Conservation (phyloP, 2,329 filamentous ascomycete species). For the Thelonectria rubi region DNA sequence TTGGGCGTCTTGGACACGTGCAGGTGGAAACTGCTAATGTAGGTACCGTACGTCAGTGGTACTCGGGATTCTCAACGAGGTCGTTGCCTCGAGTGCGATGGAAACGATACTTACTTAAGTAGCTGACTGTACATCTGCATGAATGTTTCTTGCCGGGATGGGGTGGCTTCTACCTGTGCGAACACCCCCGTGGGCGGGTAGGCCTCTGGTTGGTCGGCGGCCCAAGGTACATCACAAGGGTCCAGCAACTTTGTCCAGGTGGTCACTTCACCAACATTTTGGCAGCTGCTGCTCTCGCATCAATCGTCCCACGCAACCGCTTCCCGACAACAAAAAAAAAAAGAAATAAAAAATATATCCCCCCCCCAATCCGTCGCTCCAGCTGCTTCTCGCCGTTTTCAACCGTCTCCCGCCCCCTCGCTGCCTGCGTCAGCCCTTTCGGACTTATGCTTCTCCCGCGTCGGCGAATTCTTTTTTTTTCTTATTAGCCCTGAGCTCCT, state of each 20-base stretch:
- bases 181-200: constrained; percentile 20
- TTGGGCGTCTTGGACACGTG: not conserved
- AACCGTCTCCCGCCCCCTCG: constrained; percentile 1
- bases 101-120: not conserved
- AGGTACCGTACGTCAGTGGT: constrained; percentile 10
- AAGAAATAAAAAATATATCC: not conserved
- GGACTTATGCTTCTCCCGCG: constrained; percentile 24
- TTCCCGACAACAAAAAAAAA: constrained; percentile 4
- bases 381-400: not conserved
- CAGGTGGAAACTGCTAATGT: constrained; percentile 8
- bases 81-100: not conserved
- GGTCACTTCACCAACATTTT: constrained; percentile 27
- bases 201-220: constrained; percentile 23
- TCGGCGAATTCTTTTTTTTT: not conserved
- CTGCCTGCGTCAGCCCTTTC: constrained; percentile 17
- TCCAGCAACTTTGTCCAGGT: constrained; percentile 26
- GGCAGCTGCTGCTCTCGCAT: constrained; percentile 6
- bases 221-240: constrained; percentile 26
- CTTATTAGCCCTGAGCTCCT: constrained; percentile 22
- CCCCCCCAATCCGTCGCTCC: constrained; percentile 6
- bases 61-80: not conserved
- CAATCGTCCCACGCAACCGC: constrained; percentile 24
- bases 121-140: not conserved
- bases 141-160: constrained; percentile 5
- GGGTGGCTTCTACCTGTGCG: constrained; percentile 7